These are phyloP conservation scores for Geosmithia flava DNA, from an alignment of 2,329 filamentous ascomycete genomes.

Conservation along the genomic window DNA sequence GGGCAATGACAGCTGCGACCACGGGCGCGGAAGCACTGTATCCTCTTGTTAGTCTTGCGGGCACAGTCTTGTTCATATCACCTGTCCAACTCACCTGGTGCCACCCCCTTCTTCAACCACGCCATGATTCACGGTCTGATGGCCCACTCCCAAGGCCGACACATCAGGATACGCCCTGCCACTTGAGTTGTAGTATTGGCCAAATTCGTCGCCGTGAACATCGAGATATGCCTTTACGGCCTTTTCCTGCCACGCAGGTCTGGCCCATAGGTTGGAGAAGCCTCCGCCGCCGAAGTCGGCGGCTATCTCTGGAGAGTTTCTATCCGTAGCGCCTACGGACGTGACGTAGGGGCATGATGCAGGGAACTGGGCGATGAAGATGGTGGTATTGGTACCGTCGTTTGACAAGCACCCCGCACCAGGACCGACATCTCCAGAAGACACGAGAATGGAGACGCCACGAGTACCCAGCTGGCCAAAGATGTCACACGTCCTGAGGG, in stretches of 20 bases:
- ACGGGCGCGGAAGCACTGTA: conserved; percentile 45
- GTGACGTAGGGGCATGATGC: conserved; percentile 48
- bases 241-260: conserved; percentile 30
- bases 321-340: conserved; percentile 45
- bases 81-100: conserved; percentile 14
- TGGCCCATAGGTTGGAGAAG: conserved; percentile 36
- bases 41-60: background rate
- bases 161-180: conserved; percentile 53
- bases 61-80: background rate
- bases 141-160: conserved; percentile 33
- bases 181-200: conserved; percentile 24
- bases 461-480: conserved; percentile 54
- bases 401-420: conserved; percentile 22
- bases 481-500: conserved; percentile 35
- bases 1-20: conserved; percentile 48
- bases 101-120: conserved; percentile 13
- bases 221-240: conserved; percentile 25
- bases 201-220: conserved; percentile 34
- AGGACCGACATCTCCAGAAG: conserved; percentile 42
- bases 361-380: conserved; percentile 21
- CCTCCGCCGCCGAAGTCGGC: conserved; percentile 36
- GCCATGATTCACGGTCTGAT: conserved; percentile 19
- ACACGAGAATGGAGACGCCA: conserved; percentile 54
- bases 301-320: conserved; percentile 35
- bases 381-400: conserved; percentile 17